Base-by-base conservation (phyloP, 176 grass and related monocot species). In the Eragrostis nindensis region DNA sequence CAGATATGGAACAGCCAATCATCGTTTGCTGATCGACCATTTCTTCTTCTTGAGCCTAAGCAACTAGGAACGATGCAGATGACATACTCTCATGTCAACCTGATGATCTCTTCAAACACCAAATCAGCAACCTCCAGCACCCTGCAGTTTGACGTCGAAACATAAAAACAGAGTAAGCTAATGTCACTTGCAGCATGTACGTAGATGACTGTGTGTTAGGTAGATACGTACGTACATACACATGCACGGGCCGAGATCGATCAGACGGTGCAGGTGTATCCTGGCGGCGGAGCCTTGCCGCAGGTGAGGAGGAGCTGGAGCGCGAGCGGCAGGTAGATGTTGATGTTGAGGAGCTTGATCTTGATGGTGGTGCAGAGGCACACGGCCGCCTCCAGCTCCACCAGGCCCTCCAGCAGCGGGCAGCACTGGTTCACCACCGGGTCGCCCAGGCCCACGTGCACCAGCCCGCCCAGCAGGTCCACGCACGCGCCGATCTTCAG, bases 301-400 rank as follows among this genome's bases (percentile, higher is more conserved):
- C 96, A 99, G 83, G 96, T 99, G 86, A 99, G 63, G 43, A 99
- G 92, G 50, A 99, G 88, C 93, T 95, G 92, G 75, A 99, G 88
- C 24, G 96, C 96, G 9, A 99, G 88, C 2, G 96, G 96, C 6
- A 99, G 90, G 91, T 91, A 93, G 78, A 99, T 39, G 80, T 95
- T 99, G 78, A 99, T 93, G 80, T 95, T 93, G 71, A 99, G 92
- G 29, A 99, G 86, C 89, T 90, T 95, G 11, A 95, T 86, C 79
- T 82, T 93, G 82, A 99, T 99, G 77, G 86, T 95, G 68, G 96
- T 99, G 86, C 96, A 99, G 25, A 99, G 84, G 83, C 96, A 99
- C 18, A 99, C 90, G 6, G 96, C 96, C 42, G 96, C 96, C 86
- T 99, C 96, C 29, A 91, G 50, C 76, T 99, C 96, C 57, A 93